A percentile compares a stretch with the other conserved stretches of the same genome.
Conservation (phyloP, 2,329 filamentous ascomycete species). For the Thelonectria rubi region DNA sequence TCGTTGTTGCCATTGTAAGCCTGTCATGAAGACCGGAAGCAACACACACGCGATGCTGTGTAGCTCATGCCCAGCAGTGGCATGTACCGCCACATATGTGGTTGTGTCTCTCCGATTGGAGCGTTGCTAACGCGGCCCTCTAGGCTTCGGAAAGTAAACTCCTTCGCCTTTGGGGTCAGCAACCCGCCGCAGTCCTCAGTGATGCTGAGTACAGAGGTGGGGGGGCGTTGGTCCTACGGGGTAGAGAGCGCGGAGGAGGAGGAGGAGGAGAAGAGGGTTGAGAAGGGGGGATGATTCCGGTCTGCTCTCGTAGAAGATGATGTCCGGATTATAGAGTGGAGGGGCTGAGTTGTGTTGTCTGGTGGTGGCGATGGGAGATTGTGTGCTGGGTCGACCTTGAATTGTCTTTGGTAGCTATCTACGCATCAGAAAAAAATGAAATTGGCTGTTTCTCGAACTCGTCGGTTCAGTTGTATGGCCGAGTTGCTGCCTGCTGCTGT, state of each 20-base stretch:
- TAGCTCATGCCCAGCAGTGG: neutral
- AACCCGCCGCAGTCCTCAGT: neutral
- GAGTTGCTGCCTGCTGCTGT: no score
- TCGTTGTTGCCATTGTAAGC: no score
- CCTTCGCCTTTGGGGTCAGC: neutral
- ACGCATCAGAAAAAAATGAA: neutral
- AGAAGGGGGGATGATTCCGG: neutral
- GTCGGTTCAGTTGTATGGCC: no score
- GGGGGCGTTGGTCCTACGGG: neutral
- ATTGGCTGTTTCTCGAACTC: neutral
- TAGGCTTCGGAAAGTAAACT: conserved; percentile 13
- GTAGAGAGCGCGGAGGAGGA: neutral
- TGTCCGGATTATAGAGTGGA: neutral
- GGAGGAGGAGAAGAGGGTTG: neutral
- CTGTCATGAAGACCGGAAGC: neutral
- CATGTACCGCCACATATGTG: neutral
- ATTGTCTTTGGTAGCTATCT: neutral
- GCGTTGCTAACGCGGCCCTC: neutral
- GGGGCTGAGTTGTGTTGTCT: neutral
- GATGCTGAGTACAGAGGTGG: neutral
- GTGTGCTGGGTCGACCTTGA: neutral
- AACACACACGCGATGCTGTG: neutral
- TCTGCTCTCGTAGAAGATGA: neutral
- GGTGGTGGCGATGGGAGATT: neutral
- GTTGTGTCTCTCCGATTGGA: conserved; percentile 5